These are phyloP conservation scores for Xylariaceae sp. DNA, from an alignment of 2,329 filamentous ascomycete species.

Conservation along the genomic window DNA sequence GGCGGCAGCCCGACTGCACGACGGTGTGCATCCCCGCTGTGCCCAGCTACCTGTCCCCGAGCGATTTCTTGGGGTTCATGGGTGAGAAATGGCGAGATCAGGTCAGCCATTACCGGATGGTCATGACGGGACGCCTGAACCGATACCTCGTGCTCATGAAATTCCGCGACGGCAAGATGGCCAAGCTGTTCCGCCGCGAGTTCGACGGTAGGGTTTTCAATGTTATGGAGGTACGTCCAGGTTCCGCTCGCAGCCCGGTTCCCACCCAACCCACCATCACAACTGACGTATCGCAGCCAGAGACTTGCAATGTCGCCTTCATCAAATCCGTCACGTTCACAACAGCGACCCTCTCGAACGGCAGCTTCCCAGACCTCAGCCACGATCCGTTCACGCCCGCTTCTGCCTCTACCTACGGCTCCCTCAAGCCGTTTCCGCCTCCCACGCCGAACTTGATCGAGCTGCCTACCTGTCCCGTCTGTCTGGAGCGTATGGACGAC, in stretches of 20 bases:
- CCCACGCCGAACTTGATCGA: conserved; percentile 80
- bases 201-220: conserved; percentile 95
- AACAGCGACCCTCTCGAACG: conserved; percentile 42
- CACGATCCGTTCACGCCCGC: conserved; percentile 58
- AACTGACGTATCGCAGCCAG: conserved; percentile 60
- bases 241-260: no score
- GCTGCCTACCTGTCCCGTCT: conserved; percentile 91
- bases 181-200: conserved; percentile 71
- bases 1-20: conserved; percentile 55
- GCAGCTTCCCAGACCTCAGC: conserved; percentile 50
- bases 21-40: conserved; percentile 91
- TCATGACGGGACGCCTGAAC: conserved; percentile 81
- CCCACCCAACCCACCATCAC: no score
- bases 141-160: conserved; percentile 95
- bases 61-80: conserved; percentile 85
- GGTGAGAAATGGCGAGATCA: conserved; percentile 79
- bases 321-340: conserved; percentile 87
- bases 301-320: conserved; percentile 92
- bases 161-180: conserved; percentile 68
- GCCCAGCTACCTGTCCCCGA: conserved; percentile 85
- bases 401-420: conserved; percentile 28
- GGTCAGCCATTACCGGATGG: conserved; percentile 90
- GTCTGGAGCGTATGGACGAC: conserved; percentile 96
- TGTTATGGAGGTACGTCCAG: conserved; percentile 65
- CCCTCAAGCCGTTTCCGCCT: conserved; percentile 52